Percentiles rank a stretch among this genome's conserved stretches.
phyloP scores from a whole-genome alignment of 1,284 basidiomycete genomes.

The Naganishia sp. region DNA sequence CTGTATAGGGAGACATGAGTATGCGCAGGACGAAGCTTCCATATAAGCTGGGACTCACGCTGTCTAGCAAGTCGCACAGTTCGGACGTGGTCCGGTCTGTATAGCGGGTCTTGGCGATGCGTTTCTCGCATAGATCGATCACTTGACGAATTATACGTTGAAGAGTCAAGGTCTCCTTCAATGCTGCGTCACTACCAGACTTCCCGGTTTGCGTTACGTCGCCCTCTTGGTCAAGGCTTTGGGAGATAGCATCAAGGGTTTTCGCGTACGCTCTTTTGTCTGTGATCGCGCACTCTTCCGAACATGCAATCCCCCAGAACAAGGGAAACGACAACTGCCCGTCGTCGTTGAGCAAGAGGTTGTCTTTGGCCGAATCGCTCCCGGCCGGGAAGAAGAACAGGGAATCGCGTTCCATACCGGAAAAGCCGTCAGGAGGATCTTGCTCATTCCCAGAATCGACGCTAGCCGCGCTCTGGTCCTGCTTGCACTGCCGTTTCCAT shows the following conservation, averaged over 20 bases:
- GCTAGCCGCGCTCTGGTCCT: background rate
- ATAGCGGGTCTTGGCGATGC: conserved; percentile 35
- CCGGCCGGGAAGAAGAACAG: conserved; percentile 9
- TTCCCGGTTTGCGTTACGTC: background rate
- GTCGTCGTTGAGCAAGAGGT: conserved; percentile 26
- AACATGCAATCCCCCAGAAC: conserved; percentile 9
- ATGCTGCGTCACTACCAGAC: too few species aligned
- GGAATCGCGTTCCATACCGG: conserved; percentile 5
- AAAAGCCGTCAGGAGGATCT: background rate
- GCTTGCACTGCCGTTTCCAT: conserved; percentile 27
- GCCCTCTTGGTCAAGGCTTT: background rate
- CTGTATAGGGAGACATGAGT: background rate
- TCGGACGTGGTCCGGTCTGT: conserved; percentile 34
- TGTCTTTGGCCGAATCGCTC: conserved; percentile 13
- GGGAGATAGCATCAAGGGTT: background rate
- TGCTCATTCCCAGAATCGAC: background rate
- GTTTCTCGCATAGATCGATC: conserved; percentile 2
- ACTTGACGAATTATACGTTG: background rate
- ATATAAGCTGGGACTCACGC: conserved; percentile 31
- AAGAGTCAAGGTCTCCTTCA: too few species aligned
- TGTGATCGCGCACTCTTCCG: background rate
- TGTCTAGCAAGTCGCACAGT: conserved; percentile 42
- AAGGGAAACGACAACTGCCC: conserved; percentile 28
- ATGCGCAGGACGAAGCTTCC: background rate
- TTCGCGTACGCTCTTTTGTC: background rate